Conservation (phyloP, 495 filamentous ascomycete genomes). For the Aspergillus egyptiacus region DNA sequence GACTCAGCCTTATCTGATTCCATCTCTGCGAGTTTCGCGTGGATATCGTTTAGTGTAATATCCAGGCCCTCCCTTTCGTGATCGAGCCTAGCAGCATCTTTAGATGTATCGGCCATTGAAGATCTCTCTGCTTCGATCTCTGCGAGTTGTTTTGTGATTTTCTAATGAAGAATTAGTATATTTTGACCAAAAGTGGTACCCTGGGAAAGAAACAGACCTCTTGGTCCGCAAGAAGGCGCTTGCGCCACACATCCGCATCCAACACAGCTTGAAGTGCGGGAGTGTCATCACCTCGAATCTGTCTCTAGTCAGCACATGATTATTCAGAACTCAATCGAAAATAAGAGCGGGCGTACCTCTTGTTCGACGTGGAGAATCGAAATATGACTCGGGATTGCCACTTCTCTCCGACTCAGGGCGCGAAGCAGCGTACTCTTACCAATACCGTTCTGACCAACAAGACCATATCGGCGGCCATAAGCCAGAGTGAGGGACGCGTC, state of each 20-base stretch:
- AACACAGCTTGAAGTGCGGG: constrained; percentile 91
- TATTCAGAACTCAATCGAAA: not conserved
- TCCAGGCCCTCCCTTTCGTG: constrained; percentile 85
- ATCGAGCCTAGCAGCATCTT: constrained; percentile 77
- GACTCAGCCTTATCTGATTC: constrained; percentile 98
- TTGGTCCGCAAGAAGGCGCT: constrained; percentile 88
- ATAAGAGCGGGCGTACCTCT: constrained; percentile 56
- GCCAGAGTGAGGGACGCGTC: constrained; percentile 87
- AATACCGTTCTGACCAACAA: constrained; percentile 98
- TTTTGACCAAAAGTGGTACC: constrained; percentile 15
- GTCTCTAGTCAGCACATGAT: constrained; percentile 8
- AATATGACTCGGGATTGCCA: constrained; percentile 91
- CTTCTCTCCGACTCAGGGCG: constrained; percentile 86
- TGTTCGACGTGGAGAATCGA: constrained; percentile 99
- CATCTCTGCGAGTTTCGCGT: constrained; percentile 93
- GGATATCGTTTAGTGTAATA: constrained; percentile 80
- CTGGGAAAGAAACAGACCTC: constrained; percentile 47
- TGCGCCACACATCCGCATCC: constrained; percentile 98
- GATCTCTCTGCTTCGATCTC: constrained; percentile 75
- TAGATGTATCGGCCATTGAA: constrained; percentile 77
- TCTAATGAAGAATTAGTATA: constrained; percentile 40
- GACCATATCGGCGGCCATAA: constrained; percentile 90
- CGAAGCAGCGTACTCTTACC: constrained; percentile 94
- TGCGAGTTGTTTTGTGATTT: constrained; percentile 73
- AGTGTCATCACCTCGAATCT: constrained; percentile 96